Conservation (phyloP, 129 eudicot species). For the Glebionis coronaria region DNA sequence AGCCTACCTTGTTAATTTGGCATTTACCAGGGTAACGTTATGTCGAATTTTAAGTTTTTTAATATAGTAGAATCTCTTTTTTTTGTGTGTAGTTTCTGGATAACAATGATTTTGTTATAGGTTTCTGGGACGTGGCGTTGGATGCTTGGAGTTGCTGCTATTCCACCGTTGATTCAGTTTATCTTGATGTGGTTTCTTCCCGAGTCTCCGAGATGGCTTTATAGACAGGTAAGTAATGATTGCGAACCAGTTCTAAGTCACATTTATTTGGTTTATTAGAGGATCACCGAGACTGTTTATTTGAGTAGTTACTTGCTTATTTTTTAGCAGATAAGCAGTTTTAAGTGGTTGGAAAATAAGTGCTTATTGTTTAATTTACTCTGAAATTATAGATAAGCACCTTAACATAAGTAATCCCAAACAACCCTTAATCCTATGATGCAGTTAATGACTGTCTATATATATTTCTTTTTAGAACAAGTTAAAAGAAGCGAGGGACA, state of each 20-base stretch:
- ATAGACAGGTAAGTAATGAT: constrained; percentile 43
- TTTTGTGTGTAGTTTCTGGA: background rate
- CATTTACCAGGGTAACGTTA: constrained; percentile 39
- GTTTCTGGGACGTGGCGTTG: constrained; percentile 68
- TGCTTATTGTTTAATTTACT: no score
- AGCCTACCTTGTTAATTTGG: constrained; percentile 58
- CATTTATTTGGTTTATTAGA: no score
- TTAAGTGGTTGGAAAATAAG: no score
- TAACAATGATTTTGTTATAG: constrained; percentile 28
- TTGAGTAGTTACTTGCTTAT: no score
- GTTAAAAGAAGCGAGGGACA: constrained; percentile 41
- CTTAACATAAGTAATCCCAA: no score
- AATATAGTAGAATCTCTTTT: background rate
- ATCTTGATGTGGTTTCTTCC: constrained; percentile 61
- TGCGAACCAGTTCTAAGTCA: background rate
- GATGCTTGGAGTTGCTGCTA: constrained; percentile 84
- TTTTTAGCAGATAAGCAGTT: no score
- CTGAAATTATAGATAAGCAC: no score
- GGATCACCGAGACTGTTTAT: no score
- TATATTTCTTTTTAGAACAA: constrained; percentile 30
- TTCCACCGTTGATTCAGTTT: constrained; percentile 63
- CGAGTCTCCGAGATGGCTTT: constrained; percentile 84
- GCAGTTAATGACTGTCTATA: background rate
- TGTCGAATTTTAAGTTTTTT: no score
- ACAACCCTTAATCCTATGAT: no score